A percentile compares a stretch with the other conserved stretches of the same genome.
Conservation (phyloP, 371 early-diverging fungal species). For the Entomophthora muscae region DNA sequence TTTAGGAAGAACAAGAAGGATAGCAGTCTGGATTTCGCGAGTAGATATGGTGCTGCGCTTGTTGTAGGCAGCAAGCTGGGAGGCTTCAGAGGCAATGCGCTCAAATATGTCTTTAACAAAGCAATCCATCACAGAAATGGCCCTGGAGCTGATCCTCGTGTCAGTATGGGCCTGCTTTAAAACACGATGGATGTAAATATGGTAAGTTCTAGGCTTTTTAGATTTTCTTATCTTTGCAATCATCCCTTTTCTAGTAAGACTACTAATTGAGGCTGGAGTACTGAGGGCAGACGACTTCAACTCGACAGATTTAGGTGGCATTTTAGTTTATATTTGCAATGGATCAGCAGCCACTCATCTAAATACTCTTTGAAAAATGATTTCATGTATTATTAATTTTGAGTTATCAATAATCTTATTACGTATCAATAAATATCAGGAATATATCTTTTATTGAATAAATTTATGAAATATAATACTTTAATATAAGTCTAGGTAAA, state of each 20-base stretch:
- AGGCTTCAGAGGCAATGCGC: slow-evolving; percentile 76
- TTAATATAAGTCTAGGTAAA: too few relatives aligned
- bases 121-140: slow-evolving; percentile 95
- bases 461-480: too few relatives aligned
- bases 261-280: slow-evolving; percentile 22
- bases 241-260: slow-evolving; percentile 24
- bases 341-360: too few relatives aligned
- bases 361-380: too few relatives aligned
- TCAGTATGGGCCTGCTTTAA: slow-evolving; percentile 95
- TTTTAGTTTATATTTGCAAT: background rate
- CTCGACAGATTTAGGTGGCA: background rate
- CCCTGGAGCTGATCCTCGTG: slow-evolving; percentile 94
- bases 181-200: slow-evolving; percentile 91
- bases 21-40: slow-evolving; percentile 88
- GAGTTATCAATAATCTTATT: too few relatives aligned
- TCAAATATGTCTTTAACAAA: slow-evolving; percentile 96
- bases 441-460: too few relatives aligned
- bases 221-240: slow-evolving; percentile 14
- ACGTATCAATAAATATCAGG: too few relatives aligned
- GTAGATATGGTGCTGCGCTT: slow-evolving; percentile 87
- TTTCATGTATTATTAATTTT: too few relatives aligned
- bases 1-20: slow-evolving; percentile 82
- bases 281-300: background rate
- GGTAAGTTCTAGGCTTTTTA: slow-evolving; percentile 75
- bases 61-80: slow-evolving; percentile 83